Percentiles rank a stretch among this genome's conserved stretches.
phyloP scores from a whole-genome alignment of 805 yeast genomes.

The Suhomyces sp. region DNA sequence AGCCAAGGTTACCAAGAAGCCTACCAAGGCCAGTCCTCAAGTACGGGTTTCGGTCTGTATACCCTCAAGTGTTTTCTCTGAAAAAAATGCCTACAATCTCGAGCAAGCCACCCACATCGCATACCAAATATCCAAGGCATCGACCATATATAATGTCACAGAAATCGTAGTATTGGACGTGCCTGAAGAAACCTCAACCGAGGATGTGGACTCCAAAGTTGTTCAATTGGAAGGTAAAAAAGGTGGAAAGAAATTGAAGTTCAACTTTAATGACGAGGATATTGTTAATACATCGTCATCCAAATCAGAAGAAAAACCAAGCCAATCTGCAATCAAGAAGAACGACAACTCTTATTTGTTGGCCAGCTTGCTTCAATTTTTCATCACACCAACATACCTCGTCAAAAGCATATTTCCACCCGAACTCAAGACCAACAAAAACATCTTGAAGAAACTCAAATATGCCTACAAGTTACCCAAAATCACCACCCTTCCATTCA shows the following conservation, averaged over 20 bases:
- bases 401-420: conserved; percentile 56
- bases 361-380: conserved; percentile 71
- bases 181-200: conserved; percentile 17
- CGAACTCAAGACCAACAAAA: conserved; percentile 25
- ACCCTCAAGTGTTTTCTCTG: conserved; percentile 63
- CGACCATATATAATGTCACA: conserved; percentile 63
- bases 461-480: conserved; percentile 71
- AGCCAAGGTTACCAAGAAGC: conserved; percentile 26
- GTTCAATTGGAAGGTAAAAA: conserved; percentile 21
- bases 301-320: conserved; percentile 7
- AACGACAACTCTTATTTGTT: conserved; percentile 48
- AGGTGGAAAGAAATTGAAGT: conserved; percentile 31
- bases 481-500: conserved; percentile 71
- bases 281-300: conserved; percentile 13
- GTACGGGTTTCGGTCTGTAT: conserved; percentile 60
- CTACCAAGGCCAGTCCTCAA: conserved; percentile 22
- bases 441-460: conserved; percentile 45
- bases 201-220: conserved; percentile 20
- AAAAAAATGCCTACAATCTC: conserved; percentile 55
- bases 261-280: conserved; percentile 30
- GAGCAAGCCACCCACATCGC: conserved; percentile 72
- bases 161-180: conserved; percentile 73
- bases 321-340: conserved; percentile 13
- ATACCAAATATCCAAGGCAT: conserved; percentile 76
- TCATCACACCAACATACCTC: conserved; percentile 82